These are phyloP conservation scores for Fusarium hostae DNA, from an alignment of 2,329 filamentous ascomycete genomes.

Conservation along the genomic window DNA sequence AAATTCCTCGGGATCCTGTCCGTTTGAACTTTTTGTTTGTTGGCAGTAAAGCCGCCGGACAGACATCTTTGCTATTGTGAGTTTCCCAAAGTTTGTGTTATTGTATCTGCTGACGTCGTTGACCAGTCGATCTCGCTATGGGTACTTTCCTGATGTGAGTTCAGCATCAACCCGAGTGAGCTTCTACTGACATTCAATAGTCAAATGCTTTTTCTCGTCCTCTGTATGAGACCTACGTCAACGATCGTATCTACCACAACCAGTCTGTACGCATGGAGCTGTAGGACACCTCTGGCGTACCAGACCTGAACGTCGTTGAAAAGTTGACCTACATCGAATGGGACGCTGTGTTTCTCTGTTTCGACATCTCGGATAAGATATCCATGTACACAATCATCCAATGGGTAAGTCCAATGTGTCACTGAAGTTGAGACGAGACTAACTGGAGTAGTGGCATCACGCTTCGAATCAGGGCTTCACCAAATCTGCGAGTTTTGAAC, in stretches of 20 bases:
- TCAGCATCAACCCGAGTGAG: fast-evolving
- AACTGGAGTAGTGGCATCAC: slow-evolving; percentile 45
- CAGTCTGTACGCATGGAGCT: slow-evolving; percentile 48
- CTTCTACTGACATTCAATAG: slow-evolving; percentile 32
- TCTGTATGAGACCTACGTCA: slow-evolving; percentile 51
- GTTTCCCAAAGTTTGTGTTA: not conserved
- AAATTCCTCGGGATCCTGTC: slow-evolving; percentile 36
- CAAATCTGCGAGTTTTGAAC: slow-evolving; percentile 25
- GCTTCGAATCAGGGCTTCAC: slow-evolving; percentile 45
- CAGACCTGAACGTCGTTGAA: slow-evolving; percentile 51
- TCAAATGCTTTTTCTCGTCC: slow-evolving; percentile 49
- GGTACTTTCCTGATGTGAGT: slow-evolving; percentile 53
- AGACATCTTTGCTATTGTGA: slow-evolving; percentile 54
- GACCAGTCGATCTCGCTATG: slow-evolving; percentile 52
- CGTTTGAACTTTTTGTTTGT: slow-evolving; percentile 53
- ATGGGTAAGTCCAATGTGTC: slow-evolving; percentile 45
- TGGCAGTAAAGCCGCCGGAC: slow-evolving; percentile 47
- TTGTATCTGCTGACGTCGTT: not conserved
- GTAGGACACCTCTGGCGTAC: slow-evolving; percentile 55
- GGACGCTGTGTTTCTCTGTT: slow-evolving; percentile 54
- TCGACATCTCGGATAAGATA: slow-evolving; percentile 51
- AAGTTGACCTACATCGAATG: slow-evolving; percentile 51
- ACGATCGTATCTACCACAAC: slow-evolving; percentile 40
- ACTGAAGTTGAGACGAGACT: not conserved
- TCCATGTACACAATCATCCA: slow-evolving; percentile 50